These are phyloP conservation scores for Fraxinus greggii DNA, from an alignment of 305 asterid genomes.

Conservation along the genomic window DNA sequence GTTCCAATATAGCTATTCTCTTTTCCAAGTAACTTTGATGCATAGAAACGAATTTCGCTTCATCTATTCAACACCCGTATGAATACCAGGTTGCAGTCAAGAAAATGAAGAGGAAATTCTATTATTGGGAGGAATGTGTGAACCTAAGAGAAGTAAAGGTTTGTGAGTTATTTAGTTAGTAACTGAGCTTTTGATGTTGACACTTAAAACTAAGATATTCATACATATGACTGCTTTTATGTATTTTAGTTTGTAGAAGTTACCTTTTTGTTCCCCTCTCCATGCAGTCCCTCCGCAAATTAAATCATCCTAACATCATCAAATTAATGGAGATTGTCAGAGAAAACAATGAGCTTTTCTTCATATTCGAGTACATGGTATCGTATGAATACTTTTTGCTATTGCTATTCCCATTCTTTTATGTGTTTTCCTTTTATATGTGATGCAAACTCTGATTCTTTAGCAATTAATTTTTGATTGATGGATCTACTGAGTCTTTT, in stretches of 20 bases:
- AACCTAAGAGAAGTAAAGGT: conserved; percentile 93
- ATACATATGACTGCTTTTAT: neutral
- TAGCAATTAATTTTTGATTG: neutral
- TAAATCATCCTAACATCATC: conserved; percentile 84
- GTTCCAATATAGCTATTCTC: conserved; percentile 8
- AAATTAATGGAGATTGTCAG: conserved; percentile 90
- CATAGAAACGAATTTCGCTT: neutral
- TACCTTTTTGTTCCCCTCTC: conserved; percentile 18
- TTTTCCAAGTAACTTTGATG: conserved; percentile 8
- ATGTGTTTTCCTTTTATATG: neutral
- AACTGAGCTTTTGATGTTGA: conserved; percentile 19
- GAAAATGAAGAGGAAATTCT: conserved; percentile 89
- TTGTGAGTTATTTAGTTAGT: conserved; percentile 20
- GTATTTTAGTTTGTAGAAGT: neutral
- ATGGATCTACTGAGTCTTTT: neutral
- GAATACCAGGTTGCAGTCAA: conserved; percentile 84
- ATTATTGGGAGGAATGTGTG: conserved; percentile 85
- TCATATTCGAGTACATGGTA: conserved; percentile 97
- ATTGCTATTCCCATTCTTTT: neutral
- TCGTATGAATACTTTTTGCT: conserved; percentile 9
- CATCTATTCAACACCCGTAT: conserved; percentile 21
- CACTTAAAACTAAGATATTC: neutral
- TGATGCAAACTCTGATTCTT: conserved; percentile 5
- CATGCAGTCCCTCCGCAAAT: conserved; percentile 78
- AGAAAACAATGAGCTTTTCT: conserved; percentile 88